Conservation (phyloP, 331 rosid genomes). For the Dryas integrifolia region DNA sequence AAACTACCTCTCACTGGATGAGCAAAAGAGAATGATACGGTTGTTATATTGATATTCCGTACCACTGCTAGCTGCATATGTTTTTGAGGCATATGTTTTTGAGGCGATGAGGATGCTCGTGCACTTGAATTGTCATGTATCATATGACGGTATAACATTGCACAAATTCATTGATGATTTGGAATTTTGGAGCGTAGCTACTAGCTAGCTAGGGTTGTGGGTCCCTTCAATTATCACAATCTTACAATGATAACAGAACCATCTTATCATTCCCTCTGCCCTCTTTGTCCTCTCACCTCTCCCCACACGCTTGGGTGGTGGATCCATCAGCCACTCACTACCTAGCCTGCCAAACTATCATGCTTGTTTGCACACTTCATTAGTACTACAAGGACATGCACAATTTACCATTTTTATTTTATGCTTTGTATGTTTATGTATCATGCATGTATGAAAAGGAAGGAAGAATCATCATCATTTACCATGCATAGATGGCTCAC, state of each 20-base stretch:
- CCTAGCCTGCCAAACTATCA: background rate
- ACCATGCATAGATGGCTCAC: too few relatives aligned
- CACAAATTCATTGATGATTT: constrained; percentile 24
- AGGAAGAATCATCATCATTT: too few relatives aligned
- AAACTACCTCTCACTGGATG: too few relatives aligned
- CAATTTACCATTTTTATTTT: too few relatives aligned
- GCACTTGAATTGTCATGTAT: constrained; percentile 43
- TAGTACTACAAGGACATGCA: background rate
- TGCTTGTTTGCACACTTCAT: background rate
- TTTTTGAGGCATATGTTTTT: too few relatives aligned
- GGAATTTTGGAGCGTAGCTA: constrained; percentile 8
- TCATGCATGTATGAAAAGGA: too few relatives aligned
- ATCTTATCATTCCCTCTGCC: constrained; percentile 31
- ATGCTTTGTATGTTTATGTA: too few relatives aligned
- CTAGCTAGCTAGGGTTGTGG: constrained; percentile 11
- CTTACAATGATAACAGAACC: constrained; percentile 33
- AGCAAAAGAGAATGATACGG: background rate
- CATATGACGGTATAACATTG: constrained; percentile 13
- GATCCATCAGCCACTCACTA: background rate
- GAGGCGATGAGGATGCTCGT: constrained; percentile 27
- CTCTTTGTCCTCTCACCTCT: constrained; percentile 7
- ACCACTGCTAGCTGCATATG: background rate
- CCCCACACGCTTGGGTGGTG: constrained; percentile 17
- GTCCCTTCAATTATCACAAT: constrained; percentile 37
- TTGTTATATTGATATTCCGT: background rate